A percentile compares a stretch with the other conserved stretches of the same genome.
Evolutionary conservation across 129 eudicot species (phyloP).

Genomic region (Flaveria linearis): DNA sequence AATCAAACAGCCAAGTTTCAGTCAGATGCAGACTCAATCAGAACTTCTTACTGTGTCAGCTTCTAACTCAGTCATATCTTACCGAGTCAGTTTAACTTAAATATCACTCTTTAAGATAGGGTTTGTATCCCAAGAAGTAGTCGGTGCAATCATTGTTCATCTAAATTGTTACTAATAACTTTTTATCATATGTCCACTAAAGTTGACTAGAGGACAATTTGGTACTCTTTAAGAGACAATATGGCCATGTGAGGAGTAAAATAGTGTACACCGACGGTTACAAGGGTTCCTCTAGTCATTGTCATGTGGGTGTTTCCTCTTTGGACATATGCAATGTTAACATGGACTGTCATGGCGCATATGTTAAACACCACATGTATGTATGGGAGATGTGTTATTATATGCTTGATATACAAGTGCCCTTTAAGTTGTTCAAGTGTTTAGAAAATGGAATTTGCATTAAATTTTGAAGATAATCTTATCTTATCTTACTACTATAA

Average conservation of each 20-base stretch:
- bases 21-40: no score
- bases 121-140: background rate
- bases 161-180: background rate
- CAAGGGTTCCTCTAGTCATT: slow-evolving; percentile 28
- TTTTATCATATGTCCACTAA: background rate
- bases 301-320: slow-evolving; percentile 37
- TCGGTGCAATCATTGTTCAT: background rate
- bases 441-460: background rate
- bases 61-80: no score
- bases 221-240: background rate
- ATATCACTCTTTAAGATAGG: background rate
- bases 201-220: slow-evolving; percentile 8
- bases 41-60: no score
- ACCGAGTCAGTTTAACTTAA: no score
- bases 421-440: background rate
- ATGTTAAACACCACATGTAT: slow-evolving; percentile 28
- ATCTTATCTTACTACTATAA: no score
- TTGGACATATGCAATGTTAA: slow-evolving; percentile 37
- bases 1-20: no score
- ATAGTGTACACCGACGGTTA: slow-evolving; percentile 14
- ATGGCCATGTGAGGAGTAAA: slow-evolving; percentile 16
- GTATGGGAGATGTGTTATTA: slow-evolving; percentile 5
- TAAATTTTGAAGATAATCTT: background rate
- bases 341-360: slow-evolving; percentile 35
- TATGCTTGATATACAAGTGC: slow-evolving; percentile 14